Conservation (phyloP, 1,284 basidiomycete species). For the Malassezia sympodialis region DNA sequence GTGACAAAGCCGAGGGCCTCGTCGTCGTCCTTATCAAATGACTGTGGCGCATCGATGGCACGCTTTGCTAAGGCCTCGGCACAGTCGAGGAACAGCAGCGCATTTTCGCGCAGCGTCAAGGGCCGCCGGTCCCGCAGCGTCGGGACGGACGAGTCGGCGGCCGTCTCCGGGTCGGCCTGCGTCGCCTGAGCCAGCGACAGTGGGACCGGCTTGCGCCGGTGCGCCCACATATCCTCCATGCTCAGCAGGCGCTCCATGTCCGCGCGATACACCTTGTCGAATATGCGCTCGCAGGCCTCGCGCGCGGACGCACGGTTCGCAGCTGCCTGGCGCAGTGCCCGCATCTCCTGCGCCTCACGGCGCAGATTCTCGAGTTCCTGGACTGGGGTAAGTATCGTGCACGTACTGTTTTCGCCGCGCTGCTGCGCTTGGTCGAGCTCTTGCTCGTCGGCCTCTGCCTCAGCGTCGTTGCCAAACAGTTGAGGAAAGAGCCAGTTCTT, state of each 20-base stretch:
- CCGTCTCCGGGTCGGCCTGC: not conserved
- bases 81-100: constrained; percentile 28
- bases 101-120: constrained; percentile 33
- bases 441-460: constrained; percentile 65
- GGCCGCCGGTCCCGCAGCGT: constrained; percentile 33
- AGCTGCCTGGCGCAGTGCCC: constrained; percentile 57
- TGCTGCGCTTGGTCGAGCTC: constrained; percentile 77
- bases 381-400: constrained; percentile 52
- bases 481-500: constrained; percentile 91
- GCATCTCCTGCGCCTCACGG: constrained; percentile 79
- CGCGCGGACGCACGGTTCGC: not conserved
- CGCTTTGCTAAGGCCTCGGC: constrained; percentile 71
- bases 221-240: constrained; percentile 98
- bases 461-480: constrained; percentile 61
- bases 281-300: constrained; percentile 63
- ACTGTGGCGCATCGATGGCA: constrained; percentile 61
- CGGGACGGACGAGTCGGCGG: not conserved
- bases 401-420: constrained; percentile 72
- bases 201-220: constrained; percentile 66
- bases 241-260: constrained; percentile 80
- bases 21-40: constrained; percentile 96
- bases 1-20: constrained; percentile 94
- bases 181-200: constrained; percentile 51
- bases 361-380: constrained; percentile 81
- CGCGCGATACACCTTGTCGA: constrained; percentile 79